These are phyloP conservation scores for Suhomyces sp. DNA, from an alignment of 805 yeast genomes.

Conservation along the genomic window DNA sequence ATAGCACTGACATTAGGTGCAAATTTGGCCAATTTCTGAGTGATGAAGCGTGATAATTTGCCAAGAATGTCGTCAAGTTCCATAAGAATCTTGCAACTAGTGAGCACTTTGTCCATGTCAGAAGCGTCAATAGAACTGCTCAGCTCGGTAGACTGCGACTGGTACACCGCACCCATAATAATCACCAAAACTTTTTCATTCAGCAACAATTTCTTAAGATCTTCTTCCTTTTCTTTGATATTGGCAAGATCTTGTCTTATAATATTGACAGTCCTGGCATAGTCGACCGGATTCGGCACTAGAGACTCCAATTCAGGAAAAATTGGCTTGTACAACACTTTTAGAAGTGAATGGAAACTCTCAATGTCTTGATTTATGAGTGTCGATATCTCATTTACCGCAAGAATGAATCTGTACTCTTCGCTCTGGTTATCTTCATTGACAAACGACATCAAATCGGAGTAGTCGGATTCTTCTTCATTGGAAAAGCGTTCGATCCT, in stretches of 20 bases:
- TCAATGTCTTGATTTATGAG: slow-evolving; percentile 55
- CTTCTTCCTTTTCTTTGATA: slow-evolving; percentile 27
- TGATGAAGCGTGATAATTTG: slow-evolving; percentile 50
- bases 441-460: slow-evolving; percentile 28
- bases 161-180: slow-evolving; percentile 66
- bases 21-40: slow-evolving; percentile 51
- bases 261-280: slow-evolving; percentile 48
- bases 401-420: slow-evolving; percentile 51
- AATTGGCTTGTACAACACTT: slow-evolving; percentile 51
- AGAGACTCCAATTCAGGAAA: slow-evolving; percentile 72
- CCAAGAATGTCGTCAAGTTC: slow-evolving; percentile 42
- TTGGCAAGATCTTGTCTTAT: slow-evolving; percentile 47
- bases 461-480: slow-evolving; percentile 25
- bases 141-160: slow-evolving; percentile 28
- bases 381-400: slow-evolving; percentile 52
- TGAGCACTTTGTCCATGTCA: slow-evolving; percentile 33
- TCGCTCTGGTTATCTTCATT: slow-evolving; percentile 26
- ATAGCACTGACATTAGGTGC: slow-evolving; percentile 82
- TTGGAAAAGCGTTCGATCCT: slow-evolving; percentile 20
- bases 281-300: slow-evolving; percentile 60
- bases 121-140: slow-evolving; percentile 4
- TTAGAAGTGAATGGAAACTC: slow-evolving; percentile 47
- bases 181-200: slow-evolving; percentile 69
- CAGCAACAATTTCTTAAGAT: slow-evolving; percentile 44
- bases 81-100: slow-evolving; percentile 48